These are phyloP conservation scores for Entomortierella lignicola DNA, from an alignment of 192 early-diverging fungal species.

Conservation along the genomic window DNA sequence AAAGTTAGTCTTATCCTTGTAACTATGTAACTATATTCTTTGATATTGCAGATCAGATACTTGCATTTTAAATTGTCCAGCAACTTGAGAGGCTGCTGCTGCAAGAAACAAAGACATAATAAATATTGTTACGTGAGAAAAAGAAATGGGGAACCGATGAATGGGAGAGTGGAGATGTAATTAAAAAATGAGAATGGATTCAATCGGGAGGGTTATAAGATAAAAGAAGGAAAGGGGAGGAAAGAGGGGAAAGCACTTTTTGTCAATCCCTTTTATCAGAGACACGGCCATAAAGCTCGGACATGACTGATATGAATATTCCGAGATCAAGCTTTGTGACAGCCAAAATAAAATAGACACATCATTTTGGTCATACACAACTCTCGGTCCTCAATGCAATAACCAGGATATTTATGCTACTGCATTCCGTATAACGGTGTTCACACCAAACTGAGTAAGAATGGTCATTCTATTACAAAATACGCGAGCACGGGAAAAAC, in stretches of 20 bases:
- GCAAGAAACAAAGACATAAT: slow-evolving; percentile 46
- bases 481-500: no score
- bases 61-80: slow-evolving; percentile 48
- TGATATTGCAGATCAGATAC: background rate
- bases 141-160: background rate
- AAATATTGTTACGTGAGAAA: background rate
- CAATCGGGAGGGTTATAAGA: background rate
- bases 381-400: no score
- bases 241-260: background rate
- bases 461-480: no score
- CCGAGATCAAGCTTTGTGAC: slow-evolving; percentile 6
- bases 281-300: background rate
- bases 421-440: no score
- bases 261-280: background rate
- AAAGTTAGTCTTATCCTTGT: no score
- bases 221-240: slow-evolving; percentile 1
- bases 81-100: slow-evolving; percentile 44
- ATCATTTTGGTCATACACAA: slow-evolving; percentile 20
- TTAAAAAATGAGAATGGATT: background rate
- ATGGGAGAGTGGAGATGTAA: slow-evolving; percentile 5
- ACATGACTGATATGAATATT: background rate
- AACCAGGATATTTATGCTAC: no score
- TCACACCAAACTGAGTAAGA: no score
- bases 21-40: background rate
- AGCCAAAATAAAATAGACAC: background rate